These are phyloP conservation scores for Aspergillus leporis DNA, from an alignment of 495 filamentous ascomycete species.

Conservation along the genomic window DNA sequence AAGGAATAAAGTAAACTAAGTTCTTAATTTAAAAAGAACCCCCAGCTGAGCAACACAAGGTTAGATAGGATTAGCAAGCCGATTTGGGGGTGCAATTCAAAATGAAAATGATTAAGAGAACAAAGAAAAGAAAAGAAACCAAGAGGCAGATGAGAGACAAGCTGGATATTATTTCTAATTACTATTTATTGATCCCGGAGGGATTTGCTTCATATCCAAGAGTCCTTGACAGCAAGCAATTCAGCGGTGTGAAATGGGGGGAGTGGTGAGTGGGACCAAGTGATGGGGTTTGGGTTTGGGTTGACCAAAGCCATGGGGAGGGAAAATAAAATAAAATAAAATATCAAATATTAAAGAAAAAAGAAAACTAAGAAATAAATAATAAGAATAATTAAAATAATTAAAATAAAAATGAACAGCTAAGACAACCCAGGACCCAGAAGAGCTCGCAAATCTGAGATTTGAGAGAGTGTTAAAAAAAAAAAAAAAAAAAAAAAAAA, in stretches of 20 bases:
- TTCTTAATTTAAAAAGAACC: conserved; percentile 10
- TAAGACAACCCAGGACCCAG: not conserved
- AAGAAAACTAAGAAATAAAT: no score
- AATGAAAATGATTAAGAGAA: not conserved
- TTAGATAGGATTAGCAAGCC: not conserved
- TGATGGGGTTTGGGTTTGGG: not conserved
- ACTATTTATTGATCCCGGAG: conserved; percentile 12
- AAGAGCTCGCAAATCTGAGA: conserved; percentile 1
- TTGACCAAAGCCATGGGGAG: not conserved
- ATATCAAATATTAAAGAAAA: not conserved
- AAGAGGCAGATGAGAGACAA: not conserved
- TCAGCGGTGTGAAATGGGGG: not conserved
- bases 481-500: conserved; percentile 1
- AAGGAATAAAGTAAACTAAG: conserved; percentile 8
- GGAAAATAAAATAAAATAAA: not conserved
- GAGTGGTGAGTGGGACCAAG: not conserved
- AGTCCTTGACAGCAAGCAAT: not conserved
- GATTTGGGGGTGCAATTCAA: not conserved
- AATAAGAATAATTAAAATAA: conserved; percentile 8
- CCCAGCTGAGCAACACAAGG: not conserved
- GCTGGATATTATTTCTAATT: conserved; percentile 8
- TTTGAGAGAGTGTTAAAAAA: not conserved
- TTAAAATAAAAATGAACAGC: not conserved
- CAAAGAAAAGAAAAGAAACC: not conserved
- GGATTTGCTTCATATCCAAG: conserved; percentile 4